Evolutionary conservation across 192 early-diverging fungal species (phyloP), one percentile per base, ranked within the genome.

Genomic region (Coemansia asiatica): DNA sequence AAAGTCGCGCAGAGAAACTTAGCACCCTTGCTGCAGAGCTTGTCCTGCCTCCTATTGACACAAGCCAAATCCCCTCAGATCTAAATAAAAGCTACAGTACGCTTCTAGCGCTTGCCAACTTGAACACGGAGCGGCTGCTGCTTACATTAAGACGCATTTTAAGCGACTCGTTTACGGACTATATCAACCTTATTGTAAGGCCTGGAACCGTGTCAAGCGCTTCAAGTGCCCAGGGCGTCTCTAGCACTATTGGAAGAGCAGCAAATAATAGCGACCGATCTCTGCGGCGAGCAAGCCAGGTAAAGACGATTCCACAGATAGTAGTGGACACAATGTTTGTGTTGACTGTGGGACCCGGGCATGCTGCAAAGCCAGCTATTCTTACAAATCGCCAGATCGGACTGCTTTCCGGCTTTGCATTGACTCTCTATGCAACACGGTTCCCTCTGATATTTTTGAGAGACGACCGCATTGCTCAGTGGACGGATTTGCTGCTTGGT

Each of bases 251-350:
- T 8, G 58, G 58, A 36, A 56, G 44, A 19, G 33, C 22, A 7
- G 28, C 26, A 13, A 49, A 60, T 18, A 50, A 47, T 55, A 64
- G 72, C 35, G 79, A 76, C 25, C 72, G 79, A 1, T 67, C 63
- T 6, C 21, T 81, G 56, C 69, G 79, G 18, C 79, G 79, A 18
- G 69, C 79, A 22, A 81, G 79, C 55, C 73, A 72, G 48, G 79
- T 81, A 49, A 81, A 81, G 70, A 67, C 79, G 40, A 46, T 81
- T 19, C 35, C 67, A 4, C 79, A 81, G 63, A 68, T 72, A 10
- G 67, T 72, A 7, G 74, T 81, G 12, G 79, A 81, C 38, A 69
- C 79, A 3, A 27, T 75, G n/a, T 66, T 66, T 47, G 49, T 66
- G 1, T 27, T 75, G 55, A 56, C 70, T 2, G 67, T 36, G 21